A percentile compares a stretch with the other conserved stretches of the same genome.
These are phyloP conservation scores for Tolypocladium tropicale DNA, from an alignment of 2,329 filamentous ascomycete species.

Conservation along the genomic window DNA sequence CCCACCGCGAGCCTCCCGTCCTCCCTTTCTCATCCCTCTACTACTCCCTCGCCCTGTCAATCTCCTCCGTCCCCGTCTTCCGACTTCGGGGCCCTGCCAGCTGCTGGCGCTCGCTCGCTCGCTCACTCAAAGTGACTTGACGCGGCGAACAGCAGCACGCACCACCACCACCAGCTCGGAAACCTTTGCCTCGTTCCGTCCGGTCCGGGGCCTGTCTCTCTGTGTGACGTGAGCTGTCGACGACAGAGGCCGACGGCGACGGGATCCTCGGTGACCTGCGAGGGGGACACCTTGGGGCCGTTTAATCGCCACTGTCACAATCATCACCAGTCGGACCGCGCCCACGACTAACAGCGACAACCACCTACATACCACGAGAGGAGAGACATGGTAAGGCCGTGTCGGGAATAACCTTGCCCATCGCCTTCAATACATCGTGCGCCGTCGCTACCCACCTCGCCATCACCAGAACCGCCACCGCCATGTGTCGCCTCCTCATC, in stretches of 20 bases:
- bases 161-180: not conserved
- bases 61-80: not conserved
- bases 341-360: not conserved
- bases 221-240: not conserved
- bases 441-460: not conserved
- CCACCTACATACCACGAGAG: not conserved
- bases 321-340: not conserved
- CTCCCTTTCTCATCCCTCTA: not conserved
- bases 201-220: not conserved
- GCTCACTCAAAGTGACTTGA: not conserved
- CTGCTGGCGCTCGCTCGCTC: not conserved
- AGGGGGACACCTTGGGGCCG: not conserved
- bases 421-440: not conserved
- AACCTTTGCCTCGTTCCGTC: not conserved
- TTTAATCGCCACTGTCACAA: not conserved
- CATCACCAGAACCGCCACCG: not conserved
- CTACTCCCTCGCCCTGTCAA: no score
- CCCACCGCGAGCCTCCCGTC: not conserved
- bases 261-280: not conserved
- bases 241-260: not conserved
- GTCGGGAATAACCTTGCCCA: not conserved
- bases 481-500: constrained; percentile 37
- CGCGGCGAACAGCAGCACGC: not conserved
- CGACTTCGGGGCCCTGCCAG: not conserved
- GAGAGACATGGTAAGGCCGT: not conserved